Percentiles rank a stretch among this genome's conserved stretches.
These are phyloP conservation scores for Verticillium nonalfalfae DNA, from an alignment of 2,329 filamentous ascomycete genomes.

Conservation along the genomic window DNA sequence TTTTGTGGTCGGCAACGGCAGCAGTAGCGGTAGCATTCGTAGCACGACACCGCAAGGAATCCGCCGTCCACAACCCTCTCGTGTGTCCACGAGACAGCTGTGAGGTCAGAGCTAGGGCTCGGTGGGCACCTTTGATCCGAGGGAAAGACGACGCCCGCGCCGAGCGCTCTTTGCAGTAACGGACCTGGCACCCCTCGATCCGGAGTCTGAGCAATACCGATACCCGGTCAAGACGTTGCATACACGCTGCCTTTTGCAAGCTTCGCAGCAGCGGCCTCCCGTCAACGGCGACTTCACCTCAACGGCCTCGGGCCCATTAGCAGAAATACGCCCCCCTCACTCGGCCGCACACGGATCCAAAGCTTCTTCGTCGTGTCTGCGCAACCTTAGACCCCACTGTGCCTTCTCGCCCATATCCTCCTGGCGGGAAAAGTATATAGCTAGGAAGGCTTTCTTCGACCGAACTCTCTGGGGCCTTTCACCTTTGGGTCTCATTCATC, in stretches of 20 bases:
- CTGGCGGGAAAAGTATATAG: background rate
- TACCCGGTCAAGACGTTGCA: background rate
- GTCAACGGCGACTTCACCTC: background rate
- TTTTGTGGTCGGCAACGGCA: background rate
- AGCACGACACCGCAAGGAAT: background rate
- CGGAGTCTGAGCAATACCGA: background rate
- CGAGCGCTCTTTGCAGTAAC: background rate
- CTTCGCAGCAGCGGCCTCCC: background rate
- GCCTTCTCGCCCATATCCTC: background rate
- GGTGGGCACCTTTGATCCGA: background rate
- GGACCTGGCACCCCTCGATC: background rate
- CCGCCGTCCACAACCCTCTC: too few species aligned
- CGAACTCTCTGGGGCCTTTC: background rate
- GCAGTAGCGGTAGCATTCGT: background rate
- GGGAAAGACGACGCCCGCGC: background rate
- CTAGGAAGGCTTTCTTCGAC: background rate
- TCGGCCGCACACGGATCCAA: background rate
- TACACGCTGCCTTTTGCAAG: background rate
- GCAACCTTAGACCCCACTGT: background rate
- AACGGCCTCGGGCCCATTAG: background rate
- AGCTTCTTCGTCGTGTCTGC: background rate
- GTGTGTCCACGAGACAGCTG: too few species aligned
- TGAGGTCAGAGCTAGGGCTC: too few species aligned
- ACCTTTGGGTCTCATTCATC: background rate
- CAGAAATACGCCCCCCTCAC: background rate